Conservation (phyloP, 2,329 filamentous ascomycete species). For the Aspergillus novoparasiticus region DNA sequence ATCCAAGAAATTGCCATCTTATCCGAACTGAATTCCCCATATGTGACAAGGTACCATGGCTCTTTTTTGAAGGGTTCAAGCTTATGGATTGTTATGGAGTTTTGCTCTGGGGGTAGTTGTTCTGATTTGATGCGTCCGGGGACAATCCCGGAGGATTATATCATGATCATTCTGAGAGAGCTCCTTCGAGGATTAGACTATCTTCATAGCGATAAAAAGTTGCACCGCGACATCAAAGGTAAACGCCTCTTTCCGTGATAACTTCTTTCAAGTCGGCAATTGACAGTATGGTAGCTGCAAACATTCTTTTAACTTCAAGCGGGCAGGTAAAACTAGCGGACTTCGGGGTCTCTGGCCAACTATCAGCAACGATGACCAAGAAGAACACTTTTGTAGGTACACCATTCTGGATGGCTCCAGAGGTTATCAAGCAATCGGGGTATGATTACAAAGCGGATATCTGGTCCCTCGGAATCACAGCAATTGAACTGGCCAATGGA, state of each 20-base stretch:
- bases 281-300: slow-evolving; percentile 68
- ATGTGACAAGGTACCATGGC: slow-evolving; percentile 96
- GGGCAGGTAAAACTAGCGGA: slow-evolving; percentile 97
- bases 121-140: slow-evolving; percentile 95
- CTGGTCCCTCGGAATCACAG: slow-evolving; percentile 94
- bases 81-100: slow-evolving; percentile 99
- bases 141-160: slow-evolving; percentile 88
- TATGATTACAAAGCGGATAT: slow-evolving; percentile 98
- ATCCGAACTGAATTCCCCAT: slow-evolving; percentile 91
- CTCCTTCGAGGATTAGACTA: slow-evolving; percentile 89
- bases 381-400: slow-evolving; percentile 99
- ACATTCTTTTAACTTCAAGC: slow-evolving; percentile 83
- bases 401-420: slow-evolving; percentile 99
- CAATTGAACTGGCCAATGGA: slow-evolving; percentile 85
- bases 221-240: slow-evolving; percentile 97
- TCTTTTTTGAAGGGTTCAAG: slow-evolving; percentile 95
- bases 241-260: slow-evolving; percentile 14
- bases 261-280: not conserved
- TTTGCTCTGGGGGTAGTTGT: slow-evolving; percentile 94
- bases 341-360: slow-evolving; percentile 94
- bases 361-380: slow-evolving; percentile 98
- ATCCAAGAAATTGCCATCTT: slow-evolving; percentile 98
- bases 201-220: slow-evolving; percentile 90
- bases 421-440: slow-evolving; percentile 97
- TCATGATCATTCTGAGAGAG: slow-evolving; percentile 91